These are phyloP conservation scores for Oleoguttula mirabilis DNA, from an alignment of 495 filamentous ascomycete genomes.

Conservation along the genomic window DNA sequence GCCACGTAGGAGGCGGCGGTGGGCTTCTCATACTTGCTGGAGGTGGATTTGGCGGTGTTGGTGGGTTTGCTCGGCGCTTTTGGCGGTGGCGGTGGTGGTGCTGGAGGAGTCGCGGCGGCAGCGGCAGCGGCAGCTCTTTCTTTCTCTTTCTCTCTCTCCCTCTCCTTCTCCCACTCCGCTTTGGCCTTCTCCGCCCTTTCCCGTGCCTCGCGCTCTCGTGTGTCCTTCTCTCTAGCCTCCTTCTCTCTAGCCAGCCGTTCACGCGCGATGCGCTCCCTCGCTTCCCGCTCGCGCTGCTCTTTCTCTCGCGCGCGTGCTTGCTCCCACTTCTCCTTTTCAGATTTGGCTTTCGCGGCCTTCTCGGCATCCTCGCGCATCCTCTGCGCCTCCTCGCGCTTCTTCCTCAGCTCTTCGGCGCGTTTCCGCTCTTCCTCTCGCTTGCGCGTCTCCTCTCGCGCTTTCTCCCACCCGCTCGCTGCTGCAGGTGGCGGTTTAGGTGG, in stretches of 20 bases:
- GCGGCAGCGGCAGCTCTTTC: too few species aligned
- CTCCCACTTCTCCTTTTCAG: slow-evolving; percentile 36
- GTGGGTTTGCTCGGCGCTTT: slow-evolving; percentile 2
- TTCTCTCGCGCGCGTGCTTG: slow-evolving; percentile 32
- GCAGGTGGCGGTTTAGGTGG: slow-evolving; percentile 20
- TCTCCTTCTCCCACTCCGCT: slow-evolving; percentile 19
- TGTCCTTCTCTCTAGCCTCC: slow-evolving; percentile 33
- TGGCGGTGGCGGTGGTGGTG: slow-evolving; percentile 18
- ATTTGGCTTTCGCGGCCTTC: slow-evolving; percentile 28
- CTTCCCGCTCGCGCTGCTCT: slow-evolving; percentile 32
- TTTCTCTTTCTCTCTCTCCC: too few species aligned
- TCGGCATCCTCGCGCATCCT: slow-evolving; percentile 32
- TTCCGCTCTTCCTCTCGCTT: slow-evolving; percentile 51
- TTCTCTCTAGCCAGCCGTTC: slow-evolving; percentile 37
- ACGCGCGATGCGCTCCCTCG: slow-evolving; percentile 30
- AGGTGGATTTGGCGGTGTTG: slow-evolving; percentile 9
- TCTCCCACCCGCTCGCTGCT: slow-evolving; percentile 49
- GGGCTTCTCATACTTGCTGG: slow-evolving; percentile 44
- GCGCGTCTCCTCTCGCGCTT: slow-evolving; percentile 55
- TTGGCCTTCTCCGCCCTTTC: slow-evolving; percentile 28
- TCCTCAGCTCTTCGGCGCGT: slow-evolving; percentile 40
- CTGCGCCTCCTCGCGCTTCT: slow-evolving; percentile 35
- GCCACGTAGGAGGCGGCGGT: slow-evolving; percentile 54
- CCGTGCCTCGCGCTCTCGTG: slow-evolving; percentile 27
- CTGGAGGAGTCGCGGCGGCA: slow-evolving; percentile 13